Evolutionary conservation across 345 rosid species (phyloP).

Genomic region (Eucalyptus fibrosa): DNA sequence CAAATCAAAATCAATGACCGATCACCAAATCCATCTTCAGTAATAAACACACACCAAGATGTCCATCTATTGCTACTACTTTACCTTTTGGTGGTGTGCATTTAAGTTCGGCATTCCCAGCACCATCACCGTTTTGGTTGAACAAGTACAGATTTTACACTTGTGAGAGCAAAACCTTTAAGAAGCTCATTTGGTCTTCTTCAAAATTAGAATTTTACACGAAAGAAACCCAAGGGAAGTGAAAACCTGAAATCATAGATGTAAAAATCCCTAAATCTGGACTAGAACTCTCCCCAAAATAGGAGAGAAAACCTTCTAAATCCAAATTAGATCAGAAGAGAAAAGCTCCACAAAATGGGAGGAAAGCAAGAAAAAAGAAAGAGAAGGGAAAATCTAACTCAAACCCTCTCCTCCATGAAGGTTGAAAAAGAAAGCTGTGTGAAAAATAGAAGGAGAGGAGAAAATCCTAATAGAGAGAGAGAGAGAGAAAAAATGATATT

Average conservation of each 20-base stretch:
- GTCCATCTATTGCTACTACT: neutral
- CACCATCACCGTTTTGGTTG: neutral
- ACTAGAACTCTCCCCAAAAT: neutral
- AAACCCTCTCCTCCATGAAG: neutral
- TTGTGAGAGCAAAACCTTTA: neutral
- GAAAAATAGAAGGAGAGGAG: neutral
- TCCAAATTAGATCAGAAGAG: neutral
- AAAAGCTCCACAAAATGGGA: neutral
- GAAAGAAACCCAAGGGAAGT: neutral
- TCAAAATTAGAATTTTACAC: neutral
- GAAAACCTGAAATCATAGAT: too few species aligned
- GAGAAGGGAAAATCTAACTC: neutral
- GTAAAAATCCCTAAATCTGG: too few species aligned
- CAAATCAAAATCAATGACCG: rapidly evolving
- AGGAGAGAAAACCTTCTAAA: neutral
- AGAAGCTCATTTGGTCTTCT: neutral
- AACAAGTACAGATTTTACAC: neutral
- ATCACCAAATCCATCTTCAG: neutral
- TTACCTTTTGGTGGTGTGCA: too few species aligned
- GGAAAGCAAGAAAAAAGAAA: neutral
- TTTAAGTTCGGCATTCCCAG: neutral
- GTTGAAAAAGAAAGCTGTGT: neutral
- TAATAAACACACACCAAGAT: neutral
- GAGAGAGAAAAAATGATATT: too few species aligned
- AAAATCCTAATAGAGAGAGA: neutral